Conservation (phyloP, 371 early-diverging fungal genomes). For the Chytridiales sp. region DNA sequence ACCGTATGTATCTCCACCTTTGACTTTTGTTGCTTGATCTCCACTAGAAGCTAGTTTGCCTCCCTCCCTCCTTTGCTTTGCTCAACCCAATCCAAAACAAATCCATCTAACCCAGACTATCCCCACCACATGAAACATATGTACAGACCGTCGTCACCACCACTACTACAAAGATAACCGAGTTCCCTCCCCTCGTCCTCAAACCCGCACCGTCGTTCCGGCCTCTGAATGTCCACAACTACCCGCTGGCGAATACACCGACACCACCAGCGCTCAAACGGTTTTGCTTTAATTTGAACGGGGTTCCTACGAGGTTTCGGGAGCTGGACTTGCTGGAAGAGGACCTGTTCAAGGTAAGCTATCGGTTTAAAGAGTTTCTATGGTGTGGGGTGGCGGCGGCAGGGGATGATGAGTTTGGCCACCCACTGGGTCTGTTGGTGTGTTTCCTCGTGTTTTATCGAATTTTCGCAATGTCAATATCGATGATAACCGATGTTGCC, state of each 20-base stretch:
- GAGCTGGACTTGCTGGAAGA: slow-evolving; percentile 47
- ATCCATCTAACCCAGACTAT: background rate
- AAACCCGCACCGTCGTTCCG: slow-evolving; percentile 45
- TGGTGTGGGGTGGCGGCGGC: background rate
- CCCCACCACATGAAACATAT: background rate
- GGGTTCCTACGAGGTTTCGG: slow-evolving; percentile 56
- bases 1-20: slow-evolving; percentile 16
- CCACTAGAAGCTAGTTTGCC: background rate
- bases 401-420: background rate
- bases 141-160: slow-evolving; percentile 58
- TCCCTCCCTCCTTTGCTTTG: background rate
- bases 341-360: background rate
- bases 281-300: slow-evolving; percentile 64
- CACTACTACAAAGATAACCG: slow-evolving; percentile 62
- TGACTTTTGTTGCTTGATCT: background rate
- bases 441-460: background rate
- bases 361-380: background rate
- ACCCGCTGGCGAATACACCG: slow-evolving; percentile 61
- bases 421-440: background rate
- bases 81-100: background rate
- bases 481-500: too few relatives aligned
- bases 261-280: slow-evolving; percentile 61
- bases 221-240: slow-evolving; percentile 49
- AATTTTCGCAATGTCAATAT: too few relatives aligned
- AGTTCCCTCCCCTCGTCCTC: slow-evolving; percentile 57